A percentile compares a stretch with the other conserved stretches of the same genome.
phyloP scores from a whole-genome alignment of 768 basidiomycete genomes.

The Hypsizygus marmoreus region DNA sequence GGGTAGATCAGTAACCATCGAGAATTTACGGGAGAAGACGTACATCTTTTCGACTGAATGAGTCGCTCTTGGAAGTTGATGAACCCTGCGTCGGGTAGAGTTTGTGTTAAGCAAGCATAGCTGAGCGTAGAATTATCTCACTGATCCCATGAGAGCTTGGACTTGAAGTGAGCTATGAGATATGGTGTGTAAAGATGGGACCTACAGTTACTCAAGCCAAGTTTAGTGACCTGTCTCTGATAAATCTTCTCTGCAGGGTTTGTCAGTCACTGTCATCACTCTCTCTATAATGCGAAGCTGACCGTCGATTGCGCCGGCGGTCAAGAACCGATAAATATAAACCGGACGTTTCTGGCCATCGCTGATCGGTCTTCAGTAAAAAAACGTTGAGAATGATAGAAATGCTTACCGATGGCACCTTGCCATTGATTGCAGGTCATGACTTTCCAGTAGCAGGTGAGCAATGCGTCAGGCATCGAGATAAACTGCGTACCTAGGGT shows the following conservation, averaged over 20 bases:
- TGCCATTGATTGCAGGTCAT: slow-evolving; percentile 97
- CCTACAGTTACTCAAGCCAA: slow-evolving; percentile 86
- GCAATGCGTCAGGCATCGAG: neutral
- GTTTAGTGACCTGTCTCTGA: slow-evolving; percentile 93
- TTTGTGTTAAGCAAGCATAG: neutral
- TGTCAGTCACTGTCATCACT: neutral
- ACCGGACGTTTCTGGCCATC: slow-evolving; percentile 95
- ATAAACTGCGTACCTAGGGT: slow-evolving; percentile 63
- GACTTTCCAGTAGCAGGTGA: slow-evolving; percentile 40
- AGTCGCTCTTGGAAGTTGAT: slow-evolving; percentile 68
- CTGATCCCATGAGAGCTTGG: slow-evolving; percentile 73
- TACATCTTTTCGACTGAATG: slow-evolving; percentile 87
- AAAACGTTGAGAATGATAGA: slow-evolving; percentile 6
- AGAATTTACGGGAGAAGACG: slow-evolving; percentile 22
- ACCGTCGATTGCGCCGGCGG: slow-evolving; percentile 91
- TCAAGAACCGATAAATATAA: slow-evolving; percentile 86
- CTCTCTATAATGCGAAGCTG: slow-evolving; percentile 9
- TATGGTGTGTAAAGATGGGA: slow-evolving; percentile 4
- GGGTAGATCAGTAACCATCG: slow-evolving; percentile 1
- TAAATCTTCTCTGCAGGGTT: slow-evolving; percentile 75
- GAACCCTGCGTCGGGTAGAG: slow-evolving; percentile 28
- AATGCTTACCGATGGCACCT: slow-evolving; percentile 79
- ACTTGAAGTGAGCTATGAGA: neutral
- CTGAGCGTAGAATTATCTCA: slow-evolving; percentile 25
- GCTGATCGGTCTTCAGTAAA: slow-evolving; percentile 40